These are phyloP conservation scores for Phytophthora uliginosa DNA, from an alignment of 352 stramenopile species.

Conservation along the genomic window DNA sequence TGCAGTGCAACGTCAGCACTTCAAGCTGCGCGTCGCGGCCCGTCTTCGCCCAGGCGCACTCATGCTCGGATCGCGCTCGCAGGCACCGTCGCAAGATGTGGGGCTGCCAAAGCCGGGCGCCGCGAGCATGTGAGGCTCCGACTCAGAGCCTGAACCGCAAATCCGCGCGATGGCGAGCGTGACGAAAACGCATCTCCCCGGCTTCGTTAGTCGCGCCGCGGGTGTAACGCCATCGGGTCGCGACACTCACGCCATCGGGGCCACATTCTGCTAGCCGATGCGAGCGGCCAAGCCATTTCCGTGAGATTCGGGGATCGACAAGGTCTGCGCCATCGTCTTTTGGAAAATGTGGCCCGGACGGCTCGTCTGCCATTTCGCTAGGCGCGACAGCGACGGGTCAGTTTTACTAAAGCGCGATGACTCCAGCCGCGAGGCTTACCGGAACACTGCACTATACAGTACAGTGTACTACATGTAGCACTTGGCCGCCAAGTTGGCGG, in stretches of 20 bases:
- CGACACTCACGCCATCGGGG: background rate
- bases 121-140: background rate
- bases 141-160: background rate
- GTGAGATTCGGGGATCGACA: background rate
- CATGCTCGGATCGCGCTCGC: slow-evolving; percentile 30
- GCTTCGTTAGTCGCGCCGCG: slow-evolving; percentile 27
- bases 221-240: background rate
- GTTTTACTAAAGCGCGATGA: background rate
- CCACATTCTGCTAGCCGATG: background rate
- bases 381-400: background rate
- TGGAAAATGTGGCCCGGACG: background rate
- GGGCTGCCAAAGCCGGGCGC: slow-evolving; percentile 25
- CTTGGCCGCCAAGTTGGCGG: too few relatives aligned
- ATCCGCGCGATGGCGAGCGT: slow-evolving; percentile 3
- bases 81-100: slow-evolving; percentile 39
- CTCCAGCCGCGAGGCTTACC: background rate
- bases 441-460: background rate
- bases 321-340: background rate
- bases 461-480: too few relatives aligned
- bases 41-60: slow-evolving; percentile 34
- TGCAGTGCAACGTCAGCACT: slow-evolving; percentile 3
- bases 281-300: background rate
- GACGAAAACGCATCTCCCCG: slow-evolving; percentile 14
- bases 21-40: slow-evolving; percentile 17
- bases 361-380: slow-evolving; percentile 7